A percentile compares a stretch with the other conserved stretches of the same genome.
phyloP scores from a whole-genome alignment of 345 rosid genomes.

The Ceriops decandra region DNA sequence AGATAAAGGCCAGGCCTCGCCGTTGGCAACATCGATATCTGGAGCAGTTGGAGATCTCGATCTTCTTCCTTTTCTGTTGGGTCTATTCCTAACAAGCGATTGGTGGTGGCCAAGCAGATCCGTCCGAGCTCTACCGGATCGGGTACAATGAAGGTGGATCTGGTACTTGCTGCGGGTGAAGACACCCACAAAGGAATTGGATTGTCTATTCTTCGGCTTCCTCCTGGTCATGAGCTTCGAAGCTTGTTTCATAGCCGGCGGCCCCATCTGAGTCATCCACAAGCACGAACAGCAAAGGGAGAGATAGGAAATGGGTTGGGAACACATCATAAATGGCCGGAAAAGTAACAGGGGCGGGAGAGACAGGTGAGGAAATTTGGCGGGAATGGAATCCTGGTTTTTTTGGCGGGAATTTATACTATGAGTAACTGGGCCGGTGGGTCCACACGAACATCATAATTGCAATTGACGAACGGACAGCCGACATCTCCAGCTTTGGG shows the following conservation, averaged over 20 bases:
- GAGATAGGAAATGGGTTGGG: background rate
- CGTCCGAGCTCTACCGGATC: conserved; percentile 25
- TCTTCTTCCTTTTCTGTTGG: background rate
- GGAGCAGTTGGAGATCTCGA: background rate
- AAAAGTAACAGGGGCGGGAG: no score
- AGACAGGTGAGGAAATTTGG: background rate
- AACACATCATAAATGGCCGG: background rate
- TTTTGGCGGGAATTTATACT: no score
- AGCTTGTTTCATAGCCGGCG: conserved; percentile 5
- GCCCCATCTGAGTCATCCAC: background rate
- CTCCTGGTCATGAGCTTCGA: background rate
- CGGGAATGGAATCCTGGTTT: background rate
- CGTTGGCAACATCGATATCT: background rate
- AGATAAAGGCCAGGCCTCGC: conserved; percentile 18
- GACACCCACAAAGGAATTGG: conserved; percentile 4
- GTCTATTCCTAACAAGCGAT: background rate
- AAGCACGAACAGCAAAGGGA: background rate
- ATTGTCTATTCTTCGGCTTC: conserved; percentile 9
- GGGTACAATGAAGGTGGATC: conserved; percentile 26
- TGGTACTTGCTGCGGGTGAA: conserved; percentile 35
- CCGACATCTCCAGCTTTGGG: no score
- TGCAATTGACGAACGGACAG: no score
- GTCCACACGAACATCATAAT: no score
- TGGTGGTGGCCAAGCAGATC: conserved; percentile 13
- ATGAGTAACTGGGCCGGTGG: no score